phyloP scores from a whole-genome alignment of 495 filamentous ascomycete species.

The Cetradonia linearis region DNA sequence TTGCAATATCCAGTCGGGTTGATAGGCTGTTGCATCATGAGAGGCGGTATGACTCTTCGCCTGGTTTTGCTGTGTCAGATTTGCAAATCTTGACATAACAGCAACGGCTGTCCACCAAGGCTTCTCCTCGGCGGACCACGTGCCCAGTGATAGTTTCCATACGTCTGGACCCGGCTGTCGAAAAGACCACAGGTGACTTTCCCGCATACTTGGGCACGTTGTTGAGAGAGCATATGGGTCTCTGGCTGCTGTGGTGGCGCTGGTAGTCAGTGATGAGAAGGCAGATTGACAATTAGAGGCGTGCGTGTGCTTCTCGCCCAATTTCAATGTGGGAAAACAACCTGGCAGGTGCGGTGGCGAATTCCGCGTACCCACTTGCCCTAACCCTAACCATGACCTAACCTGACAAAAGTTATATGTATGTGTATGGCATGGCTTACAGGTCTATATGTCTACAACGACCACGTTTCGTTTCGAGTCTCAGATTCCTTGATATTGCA shows the following conservation, averaged over 20 bases:
- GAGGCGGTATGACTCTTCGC: conserved; percentile 12
- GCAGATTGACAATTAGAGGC: conserved; percentile 4
- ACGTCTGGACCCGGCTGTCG: too few relatives aligned
- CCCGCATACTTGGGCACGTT: background rate
- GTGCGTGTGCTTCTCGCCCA: background rate
- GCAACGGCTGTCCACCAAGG: conserved; percentile 1
- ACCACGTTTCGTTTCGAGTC: background rate
- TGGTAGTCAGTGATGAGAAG: background rate
- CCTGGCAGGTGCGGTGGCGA: conserved; percentile 7
- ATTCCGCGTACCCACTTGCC: background rate
- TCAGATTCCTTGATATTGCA: background rate
- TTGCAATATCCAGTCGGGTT: conserved; percentile 9
- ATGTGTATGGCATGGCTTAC: too few relatives aligned
- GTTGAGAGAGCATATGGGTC: background rate
- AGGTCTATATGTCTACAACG: conserved; percentile 2
- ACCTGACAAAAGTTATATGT: too few relatives aligned
- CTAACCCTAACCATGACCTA: background rate
- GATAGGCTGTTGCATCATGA: conserved; percentile 14
- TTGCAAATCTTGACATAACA: conserved; percentile 15
- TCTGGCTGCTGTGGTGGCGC: conserved; percentile 1
- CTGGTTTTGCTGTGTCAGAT: conserved; percentile 8
- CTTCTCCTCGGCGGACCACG: conserved; percentile 7
- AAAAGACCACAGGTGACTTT: background rate
- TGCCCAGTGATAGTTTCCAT: conserved; percentile 5
- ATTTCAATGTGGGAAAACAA: background rate